Evolutionary conservation across 768 basidiomycete genomes (phyloP).

Genomic region (Pleurotus giganteus): DNA sequence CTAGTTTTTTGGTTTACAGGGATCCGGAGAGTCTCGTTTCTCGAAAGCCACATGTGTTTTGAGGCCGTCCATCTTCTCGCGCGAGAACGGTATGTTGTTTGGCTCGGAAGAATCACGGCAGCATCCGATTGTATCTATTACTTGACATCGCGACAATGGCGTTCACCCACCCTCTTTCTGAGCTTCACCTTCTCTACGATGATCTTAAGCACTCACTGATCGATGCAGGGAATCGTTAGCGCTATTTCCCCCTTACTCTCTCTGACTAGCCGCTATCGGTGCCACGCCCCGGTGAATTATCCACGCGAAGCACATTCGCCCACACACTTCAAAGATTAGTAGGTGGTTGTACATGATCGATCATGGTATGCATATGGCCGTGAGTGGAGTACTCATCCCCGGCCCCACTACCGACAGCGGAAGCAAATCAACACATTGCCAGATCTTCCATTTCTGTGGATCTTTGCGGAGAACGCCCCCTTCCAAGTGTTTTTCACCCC

Average conservation of each 20-base stretch:
- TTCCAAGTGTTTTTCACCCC: background rate
- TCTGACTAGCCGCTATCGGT: background rate
- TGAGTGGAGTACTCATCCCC: background rate
- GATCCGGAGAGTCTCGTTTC: constrained; percentile 5
- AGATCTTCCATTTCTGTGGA: background rate
- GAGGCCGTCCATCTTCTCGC: background rate
- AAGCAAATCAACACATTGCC: constrained; percentile 9
- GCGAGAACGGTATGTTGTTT: background rate
- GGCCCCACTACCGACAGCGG: constrained; percentile 6
- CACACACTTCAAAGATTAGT: background rate
- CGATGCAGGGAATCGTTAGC: background rate
- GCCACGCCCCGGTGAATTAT: background rate
- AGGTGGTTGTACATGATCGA: constrained; percentile 4
- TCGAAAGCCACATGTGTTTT: background rate
- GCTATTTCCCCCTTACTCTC: background rate
- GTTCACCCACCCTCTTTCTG: background rate
- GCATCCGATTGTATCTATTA: background rate
- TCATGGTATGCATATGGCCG: constrained; percentile 3
- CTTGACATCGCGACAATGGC: background rate
- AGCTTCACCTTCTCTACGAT: background rate
- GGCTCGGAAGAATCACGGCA: background rate
- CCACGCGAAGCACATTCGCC: background rate
- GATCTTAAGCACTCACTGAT: background rate
- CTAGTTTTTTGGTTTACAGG: constrained; percentile 5
- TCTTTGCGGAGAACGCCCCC: background rate